Evolutionary conservation across 495 filamentous ascomycete genomes (phyloP), one percentile per base, ranked within the genome.

Genomic region (Tirmania nivea): DNA sequence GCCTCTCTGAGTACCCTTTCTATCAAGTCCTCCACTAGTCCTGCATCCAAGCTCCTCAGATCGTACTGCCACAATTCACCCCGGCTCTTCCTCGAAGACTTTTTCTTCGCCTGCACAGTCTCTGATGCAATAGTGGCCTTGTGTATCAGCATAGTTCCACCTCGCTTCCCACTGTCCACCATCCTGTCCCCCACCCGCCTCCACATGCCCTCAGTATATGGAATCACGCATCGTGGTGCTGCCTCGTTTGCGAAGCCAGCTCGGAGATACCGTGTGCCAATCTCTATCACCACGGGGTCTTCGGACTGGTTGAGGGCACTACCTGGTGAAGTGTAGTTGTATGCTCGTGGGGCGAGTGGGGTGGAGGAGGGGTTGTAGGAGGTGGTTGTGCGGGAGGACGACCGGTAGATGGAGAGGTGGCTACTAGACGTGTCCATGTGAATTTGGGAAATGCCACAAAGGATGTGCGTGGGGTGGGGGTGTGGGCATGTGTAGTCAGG

Each of bases 211-310:
- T 84, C 75, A 3, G 82, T 80, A 10, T 79, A 93, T 36, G 74
- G 72, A 0, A 87, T 65, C 9, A 74, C 69, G 52, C 82, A 88
- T 61, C 81, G 75, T 17, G 90, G 89, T 9, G 72, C 61, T 11
- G 76, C 71, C 63, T 90, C 86, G 48, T 86, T 86, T 31, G 86
- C 81, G 61, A 94, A 89, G 4, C 90, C 90, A 16, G 83, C 80
- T 35, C 83, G 79, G 10, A 97, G 62, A 68, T 78, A 82, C 50
- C 88, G 73, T 6, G 80, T 73, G 5, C 86, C 88, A 57, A 96
- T 68, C 61, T 95, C 87, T 48, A 94, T 71, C 49, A 97, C 73
- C 11, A 95, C 61, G 8, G 76, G 68, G 57, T 95, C 88, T 61
- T 95, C 90, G 62, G 93, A 83, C 54, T 76, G 76, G 39, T 87